phyloP scores from a whole-genome alignment of 2,329 filamentous ascomycete species.

The Neofusicoccum ribis region DNA sequence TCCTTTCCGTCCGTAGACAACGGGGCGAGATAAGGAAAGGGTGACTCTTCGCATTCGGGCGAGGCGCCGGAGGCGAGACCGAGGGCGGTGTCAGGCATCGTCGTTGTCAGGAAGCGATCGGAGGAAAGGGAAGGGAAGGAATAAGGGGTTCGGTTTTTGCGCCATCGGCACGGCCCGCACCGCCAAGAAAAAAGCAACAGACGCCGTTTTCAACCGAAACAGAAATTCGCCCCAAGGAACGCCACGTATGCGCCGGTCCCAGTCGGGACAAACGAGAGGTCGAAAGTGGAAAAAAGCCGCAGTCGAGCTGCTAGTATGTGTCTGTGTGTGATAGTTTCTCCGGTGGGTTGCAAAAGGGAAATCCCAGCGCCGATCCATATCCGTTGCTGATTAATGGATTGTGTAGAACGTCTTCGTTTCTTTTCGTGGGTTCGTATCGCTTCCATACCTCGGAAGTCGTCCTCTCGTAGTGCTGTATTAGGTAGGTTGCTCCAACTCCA shows the following conservation, averaged over 20 bases:
- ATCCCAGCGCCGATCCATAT: constrained; percentile 8
- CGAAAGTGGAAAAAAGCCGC: constrained; percentile 2
- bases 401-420: constrained; percentile 11
- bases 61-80: constrained; percentile 3
- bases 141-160: constrained; percentile 16
- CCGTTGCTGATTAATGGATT: constrained; percentile 16
- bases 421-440: constrained; percentile 9
- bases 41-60: constrained; percentile 1
- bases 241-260: constrained; percentile 17
- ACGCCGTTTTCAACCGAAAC: constrained; percentile 17
- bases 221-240: constrained; percentile 8
- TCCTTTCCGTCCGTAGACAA: background rate
- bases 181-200: constrained; percentile 16
- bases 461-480: constrained; percentile 12
- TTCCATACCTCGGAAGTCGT: constrained; percentile 7
- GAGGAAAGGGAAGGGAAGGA: background rate
- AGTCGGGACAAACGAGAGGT: constrained; percentile 8
- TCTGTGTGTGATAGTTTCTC: background rate
- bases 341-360: background rate
- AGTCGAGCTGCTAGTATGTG: background rate
- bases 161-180: constrained; percentile 16
- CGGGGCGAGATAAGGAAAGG: constrained; percentile 1
- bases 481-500: constrained; percentile 3
- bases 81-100: constrained; percentile 11
- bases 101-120: constrained; percentile 9